A percentile compares a stretch with the other conserved stretches of the same genome.
phyloP scores from a whole-genome alignment of 768 basidiomycete species.

The Kwoniella shandongensis region DNA sequence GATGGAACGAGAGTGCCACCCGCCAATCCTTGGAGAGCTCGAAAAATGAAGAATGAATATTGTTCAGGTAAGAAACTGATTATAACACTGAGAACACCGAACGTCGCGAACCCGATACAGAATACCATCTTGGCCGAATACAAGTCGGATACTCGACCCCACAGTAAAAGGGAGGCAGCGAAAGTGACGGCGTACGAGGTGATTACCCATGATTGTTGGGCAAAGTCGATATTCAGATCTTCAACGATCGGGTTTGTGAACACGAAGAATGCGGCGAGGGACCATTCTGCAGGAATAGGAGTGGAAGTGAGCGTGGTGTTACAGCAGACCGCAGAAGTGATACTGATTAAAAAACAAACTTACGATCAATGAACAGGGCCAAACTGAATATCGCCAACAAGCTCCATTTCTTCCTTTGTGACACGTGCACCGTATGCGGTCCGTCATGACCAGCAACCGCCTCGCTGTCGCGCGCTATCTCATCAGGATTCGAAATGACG shows the following conservation, averaged over 20 bases:
- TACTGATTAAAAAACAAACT: background rate
- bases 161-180: constrained; percentile 36
- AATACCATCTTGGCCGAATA: constrained; percentile 37
- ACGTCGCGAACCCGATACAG: constrained; percentile 22
- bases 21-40: constrained; percentile 36
- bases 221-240: constrained; percentile 22
- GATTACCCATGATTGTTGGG: constrained; percentile 35
- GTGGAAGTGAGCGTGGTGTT: no score
- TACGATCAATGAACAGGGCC: constrained; percentile 1
- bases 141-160: constrained; percentile 39
- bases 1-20: constrained; percentile 33
- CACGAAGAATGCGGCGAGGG: constrained; percentile 21
- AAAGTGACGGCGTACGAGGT: constrained; percentile 37
- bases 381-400: constrained; percentile 1
- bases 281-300: background rate
- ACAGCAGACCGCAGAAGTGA: no score
- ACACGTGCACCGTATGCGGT: no score
- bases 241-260: constrained; percentile 26
- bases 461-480: no score
- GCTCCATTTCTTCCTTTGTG: constrained; percentile 7
- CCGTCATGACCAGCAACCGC: no score
- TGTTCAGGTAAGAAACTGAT: constrained; percentile 32
- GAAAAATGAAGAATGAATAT: constrained; percentile 38
- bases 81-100: constrained; percentile 30
- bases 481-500: no score